These are phyloP conservation scores for Lophium mytilinum DNA, from an alignment of 495 filamentous ascomycete genomes.

Conservation along the genomic window DNA sequence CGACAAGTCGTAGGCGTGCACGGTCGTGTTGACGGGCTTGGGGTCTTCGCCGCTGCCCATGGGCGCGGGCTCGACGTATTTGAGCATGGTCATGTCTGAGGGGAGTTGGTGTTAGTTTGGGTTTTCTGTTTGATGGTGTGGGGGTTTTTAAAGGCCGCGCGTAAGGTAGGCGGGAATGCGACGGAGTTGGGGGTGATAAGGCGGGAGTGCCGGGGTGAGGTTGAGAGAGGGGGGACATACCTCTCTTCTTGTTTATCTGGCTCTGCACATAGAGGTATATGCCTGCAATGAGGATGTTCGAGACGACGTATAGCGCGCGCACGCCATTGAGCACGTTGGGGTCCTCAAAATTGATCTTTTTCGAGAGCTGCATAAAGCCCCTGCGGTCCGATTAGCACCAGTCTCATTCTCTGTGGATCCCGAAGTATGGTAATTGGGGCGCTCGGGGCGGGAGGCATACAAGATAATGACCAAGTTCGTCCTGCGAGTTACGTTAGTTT, in stretches of 20 bases:
- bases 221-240: conserved; percentile 40
- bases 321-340: conserved; percentile 75
- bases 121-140: background rate
- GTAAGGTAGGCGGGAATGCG: too few species aligned
- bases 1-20: conserved; percentile 81
- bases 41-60: conserved; percentile 89
- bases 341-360: conserved; percentile 92
- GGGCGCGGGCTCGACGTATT: conserved; percentile 91
- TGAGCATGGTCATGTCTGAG: conserved; percentile 89
- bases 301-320: conserved; percentile 73
- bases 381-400: conserved; percentile 8
- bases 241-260: conserved; percentile 89
- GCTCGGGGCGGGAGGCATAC: conserved; percentile 3
- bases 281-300: conserved; percentile 77
- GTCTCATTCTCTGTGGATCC: too few species aligned
- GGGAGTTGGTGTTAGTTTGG: background rate
- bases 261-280: conserved; percentile 76
- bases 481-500: conserved; percentile 37
- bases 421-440: background rate
- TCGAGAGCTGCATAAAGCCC: conserved; percentile 95
- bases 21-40: conserved; percentile 90
- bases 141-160: too few species aligned
- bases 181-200: background rate
- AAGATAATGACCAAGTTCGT: conserved; percentile 92
- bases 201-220: background rate